These are phyloP conservation scores for Talaromyces funiculosus DNA, from an alignment of 2,329 filamentous ascomycete genomes.

Conservation along the genomic window DNA sequence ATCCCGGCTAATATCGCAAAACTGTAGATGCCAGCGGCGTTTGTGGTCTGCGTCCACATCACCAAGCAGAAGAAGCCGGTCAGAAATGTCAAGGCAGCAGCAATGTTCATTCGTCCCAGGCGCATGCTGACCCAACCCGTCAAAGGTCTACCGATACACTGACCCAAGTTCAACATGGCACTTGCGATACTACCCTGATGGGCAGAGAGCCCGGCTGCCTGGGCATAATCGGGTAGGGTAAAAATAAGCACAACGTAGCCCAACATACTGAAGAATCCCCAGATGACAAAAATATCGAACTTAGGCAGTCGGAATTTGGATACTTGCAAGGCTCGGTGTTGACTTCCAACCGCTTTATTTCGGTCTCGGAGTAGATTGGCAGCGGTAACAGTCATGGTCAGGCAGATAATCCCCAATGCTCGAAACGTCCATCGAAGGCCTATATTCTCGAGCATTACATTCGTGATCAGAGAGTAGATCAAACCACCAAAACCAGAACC, in stretches of 20 bases:
- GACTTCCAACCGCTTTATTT: not conserved
- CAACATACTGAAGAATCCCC: conserved; percentile 57
- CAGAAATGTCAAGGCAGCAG: conserved; percentile 49
- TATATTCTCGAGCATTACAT: conserved; percentile 52
- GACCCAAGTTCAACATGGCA: conserved; percentile 55
- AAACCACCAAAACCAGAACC: conserved; percentile 57
- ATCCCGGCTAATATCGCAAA: not conserved
- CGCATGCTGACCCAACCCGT: conserved; percentile 59
- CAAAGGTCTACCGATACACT: conserved; percentile 51
- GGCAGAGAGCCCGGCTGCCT: not conserved
- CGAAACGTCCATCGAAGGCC: conserved; percentile 58
- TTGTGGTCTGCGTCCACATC: not conserved
- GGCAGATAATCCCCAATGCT: conserved; percentile 47
- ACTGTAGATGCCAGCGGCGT: not conserved
- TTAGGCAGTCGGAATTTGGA: not conserved
- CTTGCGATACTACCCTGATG: not conserved
- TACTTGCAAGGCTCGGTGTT: not conserved
- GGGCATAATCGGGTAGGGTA: conserved; percentile 53
- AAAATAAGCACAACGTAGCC: conserved; percentile 62
- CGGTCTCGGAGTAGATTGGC: conserved; percentile 36
- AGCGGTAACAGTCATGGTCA: conserved; percentile 36
- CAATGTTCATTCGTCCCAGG: conserved; percentile 59
- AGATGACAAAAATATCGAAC: conserved; percentile 29
- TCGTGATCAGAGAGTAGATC: conserved; percentile 54
- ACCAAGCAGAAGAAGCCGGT: conserved; percentile 17